Percentiles rank a stretch among this genome's conserved stretches.
These are phyloP conservation scores for Pterulicium gracile DNA, from an alignment of 1,284 basidiomycete species.

Conservation along the genomic window DNA sequence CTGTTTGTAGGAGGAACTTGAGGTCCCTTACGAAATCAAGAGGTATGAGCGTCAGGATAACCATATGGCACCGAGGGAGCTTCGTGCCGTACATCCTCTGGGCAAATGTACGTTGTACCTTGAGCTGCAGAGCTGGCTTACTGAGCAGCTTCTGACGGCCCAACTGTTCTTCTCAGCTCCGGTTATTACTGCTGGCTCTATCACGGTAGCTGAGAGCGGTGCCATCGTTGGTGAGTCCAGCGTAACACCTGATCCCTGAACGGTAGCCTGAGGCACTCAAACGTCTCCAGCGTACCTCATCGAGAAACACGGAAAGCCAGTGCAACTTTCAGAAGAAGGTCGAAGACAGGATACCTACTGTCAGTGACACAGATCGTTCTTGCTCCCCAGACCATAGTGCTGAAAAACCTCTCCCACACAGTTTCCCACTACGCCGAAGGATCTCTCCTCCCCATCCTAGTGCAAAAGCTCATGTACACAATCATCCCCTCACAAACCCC, in stretches of 20 bases:
- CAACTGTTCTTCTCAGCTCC: background rate
- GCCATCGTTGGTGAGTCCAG: background rate
- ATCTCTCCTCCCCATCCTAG: slow-evolving; percentile 6
- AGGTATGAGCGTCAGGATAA: background rate
- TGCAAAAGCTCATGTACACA: slow-evolving; percentile 2
- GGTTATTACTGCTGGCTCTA: background rate
- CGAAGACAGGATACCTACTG: too few relatives aligned
- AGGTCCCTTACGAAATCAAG: background rate
- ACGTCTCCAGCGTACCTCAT: background rate
- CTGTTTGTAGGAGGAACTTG: background rate
- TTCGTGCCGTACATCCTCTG: background rate
- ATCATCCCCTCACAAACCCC: slow-evolving; percentile 2
- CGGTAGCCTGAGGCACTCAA: too few relatives aligned
- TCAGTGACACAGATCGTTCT: too few relatives aligned
- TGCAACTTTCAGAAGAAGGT: background rate
- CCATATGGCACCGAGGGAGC: background rate
- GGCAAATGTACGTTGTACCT: background rate
- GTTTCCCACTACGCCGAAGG: background rate
- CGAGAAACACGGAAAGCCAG: background rate
- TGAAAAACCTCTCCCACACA: too few relatives aligned
- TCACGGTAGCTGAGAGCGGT: background rate
- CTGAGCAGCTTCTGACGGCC: background rate
- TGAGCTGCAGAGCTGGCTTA: background rate
- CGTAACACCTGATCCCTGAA: too few relatives aligned
- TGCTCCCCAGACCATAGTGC: too few relatives aligned